Evolutionary conservation across 495 filamentous ascomycete species (phyloP).

Genomic region (Aspergillus asperescens): DNA sequence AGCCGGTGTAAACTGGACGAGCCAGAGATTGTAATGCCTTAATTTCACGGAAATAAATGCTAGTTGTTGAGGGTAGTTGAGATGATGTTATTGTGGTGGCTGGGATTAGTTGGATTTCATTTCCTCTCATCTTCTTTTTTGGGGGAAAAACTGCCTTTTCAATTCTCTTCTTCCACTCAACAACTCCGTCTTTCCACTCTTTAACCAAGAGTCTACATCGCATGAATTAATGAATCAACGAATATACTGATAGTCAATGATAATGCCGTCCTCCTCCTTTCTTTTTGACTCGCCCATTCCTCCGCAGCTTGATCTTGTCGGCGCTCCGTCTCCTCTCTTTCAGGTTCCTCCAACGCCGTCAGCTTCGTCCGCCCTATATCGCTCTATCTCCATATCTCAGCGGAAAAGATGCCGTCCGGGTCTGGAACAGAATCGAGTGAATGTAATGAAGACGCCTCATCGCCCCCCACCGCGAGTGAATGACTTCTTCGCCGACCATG

Average conservation of each 20-base stretch:
- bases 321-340: slow-evolving; percentile 57
- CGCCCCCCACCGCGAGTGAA: slow-evolving; percentile 54
- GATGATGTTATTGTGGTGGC: slow-evolving; percentile 3
- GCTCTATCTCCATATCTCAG: slow-evolving; percentile 48
- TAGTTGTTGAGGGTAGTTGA: neutral
- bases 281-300: slow-evolving; percentile 48
- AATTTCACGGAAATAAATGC: neutral
- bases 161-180: slow-evolving; percentile 1
- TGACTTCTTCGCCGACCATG: slow-evolving; percentile 31
- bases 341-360: slow-evolving; percentile 63
- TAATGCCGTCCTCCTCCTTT: slow-evolving; percentile 46
- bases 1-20: slow-evolving; percentile 51
- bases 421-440: slow-evolving; percentile 22
- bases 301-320: slow-evolving; percentile 50
- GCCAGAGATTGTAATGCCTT: slow-evolving; percentile 32
- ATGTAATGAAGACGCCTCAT: slow-evolving; percentile 26
- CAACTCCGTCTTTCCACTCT: slow-evolving; percentile 2
- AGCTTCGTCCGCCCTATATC: slow-evolving; percentile 54
- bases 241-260: slow-evolving; percentile 19
- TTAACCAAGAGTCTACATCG: neutral
- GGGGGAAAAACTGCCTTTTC: slow-evolving; percentile 2
- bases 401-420: slow-evolving; percentile 41
- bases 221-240: slow-evolving; percentile 8
- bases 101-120: slow-evolving; percentile 6
- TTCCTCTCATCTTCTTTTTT: slow-evolving; percentile 6